A percentile compares a stretch with the other conserved stretches of the same genome.
Conservation (phyloP, 805 yeast genomes). For the Yarrowia divulgata region DNA sequence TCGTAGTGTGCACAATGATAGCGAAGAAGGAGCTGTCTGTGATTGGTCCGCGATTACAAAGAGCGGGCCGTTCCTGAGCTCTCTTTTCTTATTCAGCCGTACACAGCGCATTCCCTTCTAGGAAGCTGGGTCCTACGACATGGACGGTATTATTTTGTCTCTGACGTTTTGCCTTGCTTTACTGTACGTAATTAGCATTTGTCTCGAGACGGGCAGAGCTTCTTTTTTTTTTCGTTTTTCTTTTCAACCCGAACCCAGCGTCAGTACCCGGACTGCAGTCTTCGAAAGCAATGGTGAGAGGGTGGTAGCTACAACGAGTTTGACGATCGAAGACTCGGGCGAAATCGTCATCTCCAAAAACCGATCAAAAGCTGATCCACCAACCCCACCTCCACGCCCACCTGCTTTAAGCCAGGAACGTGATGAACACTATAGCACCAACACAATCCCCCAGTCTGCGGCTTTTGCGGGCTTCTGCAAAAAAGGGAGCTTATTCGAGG, state of each 20-base stretch:
- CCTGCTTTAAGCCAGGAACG: not conserved
- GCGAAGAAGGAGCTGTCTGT: not conserved
- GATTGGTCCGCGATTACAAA: conserved; percentile 1
- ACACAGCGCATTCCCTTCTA: not conserved
- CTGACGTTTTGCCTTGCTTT: too few species aligned
- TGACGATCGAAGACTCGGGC: not conserved
- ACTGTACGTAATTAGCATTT: too few species aligned
- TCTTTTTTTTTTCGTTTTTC: not conserved
- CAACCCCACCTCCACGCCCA: not conserved
- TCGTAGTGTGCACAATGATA: too few species aligned
- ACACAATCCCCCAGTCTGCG: too few species aligned
- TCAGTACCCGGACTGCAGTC: not conserved
- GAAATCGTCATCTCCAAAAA: not conserved
- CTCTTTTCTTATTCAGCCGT: not conserved
- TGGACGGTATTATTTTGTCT: too few species aligned
- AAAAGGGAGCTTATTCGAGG: not conserved
- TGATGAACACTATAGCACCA: not conserved
- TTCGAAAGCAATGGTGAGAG: not conserved
- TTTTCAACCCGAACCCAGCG: not conserved
- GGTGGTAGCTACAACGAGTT: not conserved
- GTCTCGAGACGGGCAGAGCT: too few species aligned
- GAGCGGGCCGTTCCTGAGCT: too few species aligned
- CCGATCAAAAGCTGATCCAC: not conserved
- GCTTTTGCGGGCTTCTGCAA: not conserved
- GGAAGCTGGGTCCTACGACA: not conserved